Percentiles rank a stretch among this genome's conserved stretches.
Conservation (phyloP, 2,329 filamentous ascomycete species). For the Coleophoma cylindrospora region DNA sequence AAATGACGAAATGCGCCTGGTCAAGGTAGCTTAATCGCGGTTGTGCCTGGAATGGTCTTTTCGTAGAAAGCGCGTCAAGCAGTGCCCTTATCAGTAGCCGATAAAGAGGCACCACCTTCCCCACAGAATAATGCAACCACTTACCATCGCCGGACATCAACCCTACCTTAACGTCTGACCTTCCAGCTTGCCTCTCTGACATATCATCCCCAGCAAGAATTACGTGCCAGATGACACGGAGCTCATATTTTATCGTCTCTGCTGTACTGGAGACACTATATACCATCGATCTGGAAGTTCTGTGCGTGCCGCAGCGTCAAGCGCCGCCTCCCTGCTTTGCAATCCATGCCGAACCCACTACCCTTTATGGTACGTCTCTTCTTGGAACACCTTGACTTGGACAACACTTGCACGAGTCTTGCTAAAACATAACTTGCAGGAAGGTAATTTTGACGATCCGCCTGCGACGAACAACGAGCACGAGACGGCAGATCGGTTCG, state of each 20-base stretch:
- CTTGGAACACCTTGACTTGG: too few species aligned
- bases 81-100: too few species aligned
- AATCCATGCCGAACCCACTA: conserved; percentile 14
- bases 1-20: too few species aligned
- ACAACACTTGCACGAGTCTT: background rate
- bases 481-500: conserved; percentile 24
- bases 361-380: conserved; percentile 19
- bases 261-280: too few species aligned
- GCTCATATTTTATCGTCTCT: too few species aligned
- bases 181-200: background rate
- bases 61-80: background rate
- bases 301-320: background rate
- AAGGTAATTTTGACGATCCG: conserved; percentile 21
- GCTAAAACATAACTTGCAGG: conserved; percentile 14
- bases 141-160: background rate
- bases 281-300: too few species aligned
- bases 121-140: background rate
- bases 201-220: background rate
- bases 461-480: conserved; percentile 17
- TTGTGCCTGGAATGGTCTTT: too few species aligned
- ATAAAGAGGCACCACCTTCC: background rate
- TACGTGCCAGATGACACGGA: background rate
- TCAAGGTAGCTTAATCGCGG: too few species aligned
- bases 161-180: too few species aligned
- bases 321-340: conserved; percentile 1